Evolutionary conservation across 192 early-diverging fungal species (phyloP).

Genomic region (Oehlia diaphana): DNA sequence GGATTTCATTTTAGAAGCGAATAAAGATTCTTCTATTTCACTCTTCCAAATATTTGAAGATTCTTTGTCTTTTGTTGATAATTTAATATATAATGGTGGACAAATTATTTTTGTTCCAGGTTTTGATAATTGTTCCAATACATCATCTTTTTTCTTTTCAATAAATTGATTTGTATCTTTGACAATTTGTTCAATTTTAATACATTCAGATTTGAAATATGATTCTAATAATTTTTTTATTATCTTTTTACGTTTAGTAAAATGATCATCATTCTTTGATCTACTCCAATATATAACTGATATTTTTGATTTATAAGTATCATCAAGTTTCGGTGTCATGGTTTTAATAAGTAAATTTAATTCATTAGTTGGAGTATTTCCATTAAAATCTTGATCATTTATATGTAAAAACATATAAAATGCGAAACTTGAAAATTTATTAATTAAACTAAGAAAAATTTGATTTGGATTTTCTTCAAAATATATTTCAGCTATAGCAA

Average conservation of each 20-base stretch:
- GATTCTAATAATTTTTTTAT: background rate
- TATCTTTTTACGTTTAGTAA: background rate
- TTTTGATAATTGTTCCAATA: background rate
- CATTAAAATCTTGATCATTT: background rate
- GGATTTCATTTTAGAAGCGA: background rate
- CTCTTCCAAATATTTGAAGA: background rate
- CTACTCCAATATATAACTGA: background rate
- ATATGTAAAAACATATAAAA: slow-evolving; percentile 3
- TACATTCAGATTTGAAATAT: background rate
- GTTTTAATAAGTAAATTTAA: background rate
- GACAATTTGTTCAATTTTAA: background rate
- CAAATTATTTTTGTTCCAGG: background rate
- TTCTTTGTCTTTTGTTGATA: background rate
- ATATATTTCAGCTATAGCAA: slow-evolving; percentile 19
- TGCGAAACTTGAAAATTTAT: background rate
- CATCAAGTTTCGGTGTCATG: too few species aligned
- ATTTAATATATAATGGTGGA: background rate
- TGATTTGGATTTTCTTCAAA: background rate
- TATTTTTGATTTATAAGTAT: background rate
- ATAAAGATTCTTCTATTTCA: background rate
- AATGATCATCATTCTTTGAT: background rate
- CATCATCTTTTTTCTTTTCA: background rate
- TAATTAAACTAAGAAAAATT: background rate
- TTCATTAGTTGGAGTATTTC: background rate
- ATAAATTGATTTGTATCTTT: background rate